These are phyloP conservation scores for Penicillium psychrofluorescens DNA, from an alignment of 495 filamentous ascomycete species.

Conservation along the genomic window DNA sequence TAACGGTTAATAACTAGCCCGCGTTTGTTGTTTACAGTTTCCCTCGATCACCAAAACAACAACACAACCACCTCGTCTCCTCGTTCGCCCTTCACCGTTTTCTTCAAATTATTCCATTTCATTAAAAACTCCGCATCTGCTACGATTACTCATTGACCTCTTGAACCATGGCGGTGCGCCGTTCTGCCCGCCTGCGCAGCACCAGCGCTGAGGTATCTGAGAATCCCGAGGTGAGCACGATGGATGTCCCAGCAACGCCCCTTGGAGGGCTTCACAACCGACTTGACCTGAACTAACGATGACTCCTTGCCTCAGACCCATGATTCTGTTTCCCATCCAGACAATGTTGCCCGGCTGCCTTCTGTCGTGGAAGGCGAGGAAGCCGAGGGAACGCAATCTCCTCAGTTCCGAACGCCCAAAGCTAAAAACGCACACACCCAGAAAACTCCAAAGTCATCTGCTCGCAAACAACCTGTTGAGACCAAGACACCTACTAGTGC, in stretches of 20 bases:
- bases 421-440: neutral
- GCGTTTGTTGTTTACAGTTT: too few relatives aligned
- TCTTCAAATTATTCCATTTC: neutral
- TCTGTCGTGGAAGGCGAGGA: slow-evolving; percentile 37
- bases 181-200: slow-evolving; percentile 33
- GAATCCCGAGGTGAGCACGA: slow-evolving; percentile 24
- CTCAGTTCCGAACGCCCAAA: neutral
- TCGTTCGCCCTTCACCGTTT: too few relatives aligned
- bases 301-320: slow-evolving; percentile 1
- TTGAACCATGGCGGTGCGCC: slow-evolving; percentile 30
- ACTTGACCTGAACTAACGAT: slow-evolving; percentile 1
- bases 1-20: too few relatives aligned
- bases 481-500: slow-evolving; percentile 45
- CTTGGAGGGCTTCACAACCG: slow-evolving; percentile 1
- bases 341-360: slow-evolving; percentile 13
- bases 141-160: neutral
- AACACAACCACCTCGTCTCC: too few relatives aligned
- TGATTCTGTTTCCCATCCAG: slow-evolving; percentile 8
- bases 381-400: slow-evolving; percentile 3
- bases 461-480: slow-evolving; percentile 13
- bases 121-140: neutral
- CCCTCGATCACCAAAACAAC: too few relatives aligned
- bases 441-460: slow-evolving; percentile 9
- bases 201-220: slow-evolving; percentile 1
- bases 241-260: slow-evolving; percentile 18